These are phyloP conservation scores for Oleoguttula mirabilis DNA, from an alignment of 495 filamentous ascomycete genomes.

Conservation along the genomic window DNA sequence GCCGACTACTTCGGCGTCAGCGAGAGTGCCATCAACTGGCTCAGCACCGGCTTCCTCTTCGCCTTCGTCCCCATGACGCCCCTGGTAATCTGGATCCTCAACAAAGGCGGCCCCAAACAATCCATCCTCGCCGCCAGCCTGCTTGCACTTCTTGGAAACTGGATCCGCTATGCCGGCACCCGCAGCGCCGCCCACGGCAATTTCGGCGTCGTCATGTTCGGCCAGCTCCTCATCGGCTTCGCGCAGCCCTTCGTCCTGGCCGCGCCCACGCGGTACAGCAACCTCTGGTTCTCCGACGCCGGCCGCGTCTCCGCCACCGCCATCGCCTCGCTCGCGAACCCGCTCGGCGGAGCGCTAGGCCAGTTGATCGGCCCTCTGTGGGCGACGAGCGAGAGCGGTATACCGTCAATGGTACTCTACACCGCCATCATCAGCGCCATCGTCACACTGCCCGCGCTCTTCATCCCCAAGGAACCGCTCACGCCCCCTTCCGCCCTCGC, in stretches of 20 bases:
- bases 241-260: slow-evolving; percentile 87
- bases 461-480: slow-evolving; percentile 69
- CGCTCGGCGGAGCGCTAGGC: slow-evolving; percentile 74
- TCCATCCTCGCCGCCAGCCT: slow-evolving; percentile 62
- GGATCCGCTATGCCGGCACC: slow-evolving; percentile 82
- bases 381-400: slow-evolving; percentile 45
- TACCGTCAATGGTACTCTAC: slow-evolving; percentile 76
- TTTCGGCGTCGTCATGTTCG: slow-evolving; percentile 77
- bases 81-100: slow-evolving; percentile 65
- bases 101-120: slow-evolving; percentile 64
- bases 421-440: slow-evolving; percentile 73
- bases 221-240: slow-evolving; percentile 83
- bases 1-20: slow-evolving; percentile 63
- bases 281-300: slow-evolving; percentile 81
- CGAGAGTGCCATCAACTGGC: slow-evolving; percentile 80
- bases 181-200: slow-evolving; percentile 40
- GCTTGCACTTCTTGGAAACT: slow-evolving; percentile 72
- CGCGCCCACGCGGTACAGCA: slow-evolving; percentile 77
- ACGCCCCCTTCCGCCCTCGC: slow-evolving; percentile 46
- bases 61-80: slow-evolving; percentile 65
- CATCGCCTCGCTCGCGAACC: slow-evolving; percentile 70
- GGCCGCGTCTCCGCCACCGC: slow-evolving; percentile 85
- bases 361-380: slow-evolving; percentile 75
- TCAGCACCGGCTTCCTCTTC: slow-evolving; percentile 77
- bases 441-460: slow-evolving; percentile 65